phyloP scores from a whole-genome alignment of 495 filamentous ascomycete genomes.

The Xylaria sp. region DNA sequence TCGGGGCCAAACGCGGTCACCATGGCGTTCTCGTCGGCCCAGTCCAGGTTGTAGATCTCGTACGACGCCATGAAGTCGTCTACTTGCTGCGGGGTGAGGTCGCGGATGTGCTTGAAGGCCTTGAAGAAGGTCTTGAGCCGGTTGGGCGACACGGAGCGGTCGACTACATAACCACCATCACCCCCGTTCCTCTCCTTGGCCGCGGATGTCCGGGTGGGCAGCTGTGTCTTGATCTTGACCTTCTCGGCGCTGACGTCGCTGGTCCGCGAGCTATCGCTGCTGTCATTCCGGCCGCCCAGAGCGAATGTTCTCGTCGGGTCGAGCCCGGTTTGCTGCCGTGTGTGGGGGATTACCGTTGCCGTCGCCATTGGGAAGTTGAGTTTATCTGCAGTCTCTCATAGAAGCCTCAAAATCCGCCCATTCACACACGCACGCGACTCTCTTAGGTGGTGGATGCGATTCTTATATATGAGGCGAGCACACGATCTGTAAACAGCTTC shows the following conservation, averaged over 20 bases:
- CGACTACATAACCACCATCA: constrained; percentile 33
- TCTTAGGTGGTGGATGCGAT: neutral
- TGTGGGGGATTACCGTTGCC: constrained; percentile 27
- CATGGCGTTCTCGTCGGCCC: constrained; percentile 66
- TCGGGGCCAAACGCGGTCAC: constrained; percentile 61
- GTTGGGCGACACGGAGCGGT: constrained; percentile 60
- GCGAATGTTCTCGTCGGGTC: constrained; percentile 12
- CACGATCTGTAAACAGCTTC: neutral
- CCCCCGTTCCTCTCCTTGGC: constrained; percentile 26
- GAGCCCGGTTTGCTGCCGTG: neutral
- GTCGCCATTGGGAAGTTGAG: constrained; percentile 37
- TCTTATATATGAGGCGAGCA: neutral
- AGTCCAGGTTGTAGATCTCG: constrained; percentile 70
- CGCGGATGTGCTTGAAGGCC: constrained; percentile 62
- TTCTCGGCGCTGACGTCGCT: constrained; percentile 40
- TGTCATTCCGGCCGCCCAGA: constrained; percentile 39
- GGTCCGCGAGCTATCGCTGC: constrained; percentile 42
- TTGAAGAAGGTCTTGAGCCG: constrained; percentile 62
- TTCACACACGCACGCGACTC: neutral
- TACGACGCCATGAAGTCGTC: constrained; percentile 73
- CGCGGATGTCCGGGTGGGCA: neutral
- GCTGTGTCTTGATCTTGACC: constrained; percentile 29
- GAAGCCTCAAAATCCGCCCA: neutral
- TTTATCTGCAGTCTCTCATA: neutral
- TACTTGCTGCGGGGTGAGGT: constrained; percentile 64